Percentiles rank a stretch among this genome's conserved stretches.
Conservation (phyloP, 1,284 basidiomycete genomes). For the Rhodotorula sp. region DNA sequence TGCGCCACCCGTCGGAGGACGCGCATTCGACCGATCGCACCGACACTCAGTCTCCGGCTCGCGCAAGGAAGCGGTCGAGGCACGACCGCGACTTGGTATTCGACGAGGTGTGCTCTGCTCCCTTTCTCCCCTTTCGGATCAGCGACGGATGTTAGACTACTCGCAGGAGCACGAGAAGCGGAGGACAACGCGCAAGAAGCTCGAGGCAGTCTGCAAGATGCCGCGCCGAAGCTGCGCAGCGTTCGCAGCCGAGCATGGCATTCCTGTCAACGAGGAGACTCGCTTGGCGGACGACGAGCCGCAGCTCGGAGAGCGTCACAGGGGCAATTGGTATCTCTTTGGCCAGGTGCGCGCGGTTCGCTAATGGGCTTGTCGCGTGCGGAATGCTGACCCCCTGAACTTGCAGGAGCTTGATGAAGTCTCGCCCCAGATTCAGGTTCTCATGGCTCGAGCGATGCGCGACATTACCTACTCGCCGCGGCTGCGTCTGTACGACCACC, state of each 20-base stretch:
- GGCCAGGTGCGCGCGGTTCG: conserved; percentile 12
- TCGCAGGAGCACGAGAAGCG: conserved; percentile 1
- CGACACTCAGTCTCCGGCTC: neutral
- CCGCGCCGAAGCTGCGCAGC: conserved; percentile 10
- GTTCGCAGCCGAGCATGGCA: conserved; percentile 6
- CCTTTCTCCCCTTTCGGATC: too few species aligned
- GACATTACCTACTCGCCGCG: conserved; percentile 26
- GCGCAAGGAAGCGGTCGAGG: conserved; percentile 9
- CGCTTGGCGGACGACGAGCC: conserved; percentile 23
- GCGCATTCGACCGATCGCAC: too few species aligned
- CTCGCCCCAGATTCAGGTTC: conserved; percentile 30
- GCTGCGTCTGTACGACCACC: conserved; percentile 17
- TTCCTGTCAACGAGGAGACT: conserved; percentile 24
- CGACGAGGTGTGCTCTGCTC: neutral
- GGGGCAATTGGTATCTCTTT: conserved; percentile 27
- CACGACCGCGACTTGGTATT: neutral
- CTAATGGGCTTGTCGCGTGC: neutral
- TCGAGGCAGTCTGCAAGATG: conserved; percentile 26
- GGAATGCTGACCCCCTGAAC: neutral
- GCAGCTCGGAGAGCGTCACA: conserved; percentile 27
- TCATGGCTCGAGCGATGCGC: conserved; percentile 34
- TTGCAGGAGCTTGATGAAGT: conserved; percentile 22
- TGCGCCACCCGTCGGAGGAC: too few species aligned
- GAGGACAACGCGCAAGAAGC: conserved; percentile 16
- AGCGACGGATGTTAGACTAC: too few species aligned